Evolutionary conservation across 2,329 filamentous ascomycete species (phyloP), one percentile per base, ranked within the genome.

Genomic region (Sclerotinia glacialis): DNA sequence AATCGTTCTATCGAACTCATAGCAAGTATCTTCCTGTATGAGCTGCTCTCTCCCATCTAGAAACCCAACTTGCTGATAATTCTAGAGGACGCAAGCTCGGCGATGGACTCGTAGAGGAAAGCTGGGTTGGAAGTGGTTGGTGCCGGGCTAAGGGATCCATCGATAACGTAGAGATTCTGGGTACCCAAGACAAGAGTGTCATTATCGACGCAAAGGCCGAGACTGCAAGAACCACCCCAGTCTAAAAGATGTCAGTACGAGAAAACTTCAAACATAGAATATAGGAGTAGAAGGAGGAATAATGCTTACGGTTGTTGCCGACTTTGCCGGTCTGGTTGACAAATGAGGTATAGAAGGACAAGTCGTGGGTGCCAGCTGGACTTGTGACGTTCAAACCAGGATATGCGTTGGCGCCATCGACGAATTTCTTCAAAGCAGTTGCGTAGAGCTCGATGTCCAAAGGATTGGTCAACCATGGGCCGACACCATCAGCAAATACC

Each of bases 151-250:
- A 60, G 58, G 23, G 58, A 60, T 5, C 58, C 58, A 11, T 60
- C 58, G 9, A 60, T 49, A 21, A 60, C 58, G n/a, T 14, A 60
- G 5, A 60, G 40, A 18, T 60, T 60, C 2, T 46, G 5, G 8
- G 58, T 60, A 5, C 58, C 58, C 9, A 34, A 9, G 11, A 60
- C 58, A 21, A 46, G 42, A 34, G 58, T 26, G 23, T 60, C 14
- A 6, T 9, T 28, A 16, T 60, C 28, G 3, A 34, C 31, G 23
- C 58, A 60, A 34, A 34, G 42, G 7, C 58, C 58, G n/a, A 60
- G 42, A 34, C 26, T 60, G 44, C 58, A 60, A 12, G 58, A 60
- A 49, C 58, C 58, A 46, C 58, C 58, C 58, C 58, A 60, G 58
- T 60, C 58, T 60, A 31, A 18, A 37, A n/a, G 7, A 46, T 37